These are phyloP conservation scores for Camptophora hylomeconis DNA, from an alignment of 2,329 filamentous ascomycete genomes.

Conservation along the genomic window DNA sequence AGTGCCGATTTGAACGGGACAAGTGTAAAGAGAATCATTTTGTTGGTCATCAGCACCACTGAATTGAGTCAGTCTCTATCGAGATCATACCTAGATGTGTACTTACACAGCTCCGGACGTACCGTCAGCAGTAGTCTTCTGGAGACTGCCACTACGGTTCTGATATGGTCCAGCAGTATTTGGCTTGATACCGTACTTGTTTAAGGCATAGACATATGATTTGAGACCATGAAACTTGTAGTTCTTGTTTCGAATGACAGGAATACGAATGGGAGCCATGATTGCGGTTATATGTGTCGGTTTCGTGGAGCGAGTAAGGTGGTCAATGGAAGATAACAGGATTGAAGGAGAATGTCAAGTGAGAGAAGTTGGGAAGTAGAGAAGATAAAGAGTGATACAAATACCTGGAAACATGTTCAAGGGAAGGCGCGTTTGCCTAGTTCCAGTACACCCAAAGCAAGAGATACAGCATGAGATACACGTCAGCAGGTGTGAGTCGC, in stretches of 20 bases:
- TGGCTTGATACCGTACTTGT: constrained; percentile 50
- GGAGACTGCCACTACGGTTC: constrained; percentile 31
- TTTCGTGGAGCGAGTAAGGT: too few relatives aligned
- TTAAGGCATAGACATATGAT: constrained; percentile 48
- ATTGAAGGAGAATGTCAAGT: too few relatives aligned
- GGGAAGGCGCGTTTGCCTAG: too few relatives aligned
- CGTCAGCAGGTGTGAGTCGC: too few relatives aligned
- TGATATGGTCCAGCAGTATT: constrained; percentile 51
- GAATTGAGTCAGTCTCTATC: too few relatives aligned
- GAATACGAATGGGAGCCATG: constrained; percentile 32
- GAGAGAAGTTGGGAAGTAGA: too few relatives aligned
- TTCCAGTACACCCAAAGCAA: too few relatives aligned
- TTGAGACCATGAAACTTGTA: constrained; percentile 48
- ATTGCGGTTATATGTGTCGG: too few relatives aligned
- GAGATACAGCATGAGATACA: too few relatives aligned
- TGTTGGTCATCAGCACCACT: constrained; percentile 53
- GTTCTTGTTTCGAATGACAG: constrained; percentile 43
- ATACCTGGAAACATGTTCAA: too few relatives aligned
- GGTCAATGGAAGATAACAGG: too few relatives aligned
- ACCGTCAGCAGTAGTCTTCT: constrained; percentile 8
- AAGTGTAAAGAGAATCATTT: constrained; percentile 54
- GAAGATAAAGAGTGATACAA: too few relatives aligned
- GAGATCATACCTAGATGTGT: neutral
- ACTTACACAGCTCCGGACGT: constrained; percentile 9
- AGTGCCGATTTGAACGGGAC: constrained; percentile 50